phyloP scores from a whole-genome alignment of 2,329 filamentous ascomycete genomes.

The Sclerotinia spermophila region DNA sequence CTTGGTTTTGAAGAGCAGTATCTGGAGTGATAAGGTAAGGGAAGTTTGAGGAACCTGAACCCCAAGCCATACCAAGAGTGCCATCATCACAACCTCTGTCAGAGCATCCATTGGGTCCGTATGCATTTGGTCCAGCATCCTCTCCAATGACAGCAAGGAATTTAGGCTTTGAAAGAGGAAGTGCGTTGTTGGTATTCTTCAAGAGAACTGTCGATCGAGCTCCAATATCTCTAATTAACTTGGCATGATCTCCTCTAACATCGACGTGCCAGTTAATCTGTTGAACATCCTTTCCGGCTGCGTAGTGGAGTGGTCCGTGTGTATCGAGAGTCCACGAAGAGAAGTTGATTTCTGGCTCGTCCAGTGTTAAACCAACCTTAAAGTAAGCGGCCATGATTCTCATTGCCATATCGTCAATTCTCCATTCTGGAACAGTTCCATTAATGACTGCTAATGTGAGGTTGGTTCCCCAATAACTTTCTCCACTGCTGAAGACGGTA shows the following conservation, averaged over 20 bases:
- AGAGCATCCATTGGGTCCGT: slow-evolving; percentile 47
- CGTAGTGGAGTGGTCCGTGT: slow-evolving; percentile 18
- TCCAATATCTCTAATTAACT: slow-evolving; percentile 70
- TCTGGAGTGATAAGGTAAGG: slow-evolving; percentile 77
- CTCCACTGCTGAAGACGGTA: slow-evolving; percentile 67
- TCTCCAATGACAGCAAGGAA: slow-evolving; percentile 76
- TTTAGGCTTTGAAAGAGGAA: slow-evolving; percentile 76
- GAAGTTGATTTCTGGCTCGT: slow-evolving; percentile 64
- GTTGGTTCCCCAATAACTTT: slow-evolving; percentile 70
- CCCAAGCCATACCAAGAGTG: slow-evolving; percentile 74
- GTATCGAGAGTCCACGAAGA: slow-evolving; percentile 81
- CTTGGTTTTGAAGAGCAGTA: slow-evolving; percentile 63
- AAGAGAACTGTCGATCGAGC: slow-evolving; percentile 81
- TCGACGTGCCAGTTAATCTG: slow-evolving; percentile 79
- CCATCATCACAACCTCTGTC: slow-evolving; percentile 61
- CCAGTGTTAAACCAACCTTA: slow-evolving; percentile 57
- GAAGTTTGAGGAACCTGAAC: slow-evolving; percentile 69
- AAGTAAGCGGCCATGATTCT: slow-evolving; percentile 72
- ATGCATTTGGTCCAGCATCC: slow-evolving; percentile 70
- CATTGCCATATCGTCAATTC: slow-evolving; percentile 87
- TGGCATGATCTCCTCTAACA: slow-evolving; percentile 71
- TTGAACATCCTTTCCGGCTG: slow-evolving; percentile 57
- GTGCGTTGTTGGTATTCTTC: slow-evolving; percentile 69
- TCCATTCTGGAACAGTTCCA: slow-evolving; percentile 81
- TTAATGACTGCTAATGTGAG: slow-evolving; percentile 84